These are phyloP conservation scores for Abrus pulchellus DNA, from an alignment of 306 rosid genomes.

Conservation along the genomic window DNA sequence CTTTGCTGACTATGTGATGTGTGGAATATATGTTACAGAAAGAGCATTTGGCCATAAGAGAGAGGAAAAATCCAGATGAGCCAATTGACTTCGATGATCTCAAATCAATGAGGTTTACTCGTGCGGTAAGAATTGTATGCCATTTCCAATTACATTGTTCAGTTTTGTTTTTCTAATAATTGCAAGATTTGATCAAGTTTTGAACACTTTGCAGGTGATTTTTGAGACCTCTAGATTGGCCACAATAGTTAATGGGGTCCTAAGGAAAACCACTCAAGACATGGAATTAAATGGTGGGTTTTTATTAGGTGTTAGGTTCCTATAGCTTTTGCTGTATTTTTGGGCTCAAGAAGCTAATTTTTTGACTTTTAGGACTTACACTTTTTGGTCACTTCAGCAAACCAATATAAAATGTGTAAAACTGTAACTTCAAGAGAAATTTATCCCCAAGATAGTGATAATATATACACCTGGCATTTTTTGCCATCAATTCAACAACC, in stretches of 20 bases:
- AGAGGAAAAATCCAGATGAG: conserved; percentile 70
- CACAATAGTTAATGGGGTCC: conserved; percentile 93
- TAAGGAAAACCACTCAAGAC: conserved; percentile 90
- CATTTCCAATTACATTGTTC: conserved; percentile 22
- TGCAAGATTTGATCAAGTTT: conserved; percentile 17
- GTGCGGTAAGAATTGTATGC: conserved; percentile 72
- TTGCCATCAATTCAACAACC: conserved; percentile 50
- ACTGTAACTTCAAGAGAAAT: not conserved
- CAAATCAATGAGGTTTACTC: conserved; percentile 88
- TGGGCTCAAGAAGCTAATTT: conserved; percentile 61
- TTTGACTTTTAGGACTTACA: conserved; percentile 41
- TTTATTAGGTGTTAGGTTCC: conserved; percentile 1
- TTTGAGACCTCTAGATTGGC: conserved; percentile 99
- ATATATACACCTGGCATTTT: conserved; percentile 50
- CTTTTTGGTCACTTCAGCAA: conserved; percentile 48
- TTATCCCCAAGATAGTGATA: conserved; percentile 29
- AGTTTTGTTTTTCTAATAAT: conserved; percentile 1
- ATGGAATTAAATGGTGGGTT: conserved; percentile 92
- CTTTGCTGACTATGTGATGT: conserved; percentile 42
- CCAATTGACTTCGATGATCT: conserved; percentile 78
- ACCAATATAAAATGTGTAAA: conserved; percentile 10
- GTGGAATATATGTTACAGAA: conserved; percentile 54
- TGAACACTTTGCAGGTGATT: conserved; percentile 70
- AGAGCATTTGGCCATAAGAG: conserved; percentile 88
- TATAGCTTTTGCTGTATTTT: conserved; percentile 47